Percentiles rank a stretch among this genome's conserved stretches.
Conservation (phyloP, 2,329 filamentous ascomycete genomes). For the Cercospora brassicicola region DNA sequence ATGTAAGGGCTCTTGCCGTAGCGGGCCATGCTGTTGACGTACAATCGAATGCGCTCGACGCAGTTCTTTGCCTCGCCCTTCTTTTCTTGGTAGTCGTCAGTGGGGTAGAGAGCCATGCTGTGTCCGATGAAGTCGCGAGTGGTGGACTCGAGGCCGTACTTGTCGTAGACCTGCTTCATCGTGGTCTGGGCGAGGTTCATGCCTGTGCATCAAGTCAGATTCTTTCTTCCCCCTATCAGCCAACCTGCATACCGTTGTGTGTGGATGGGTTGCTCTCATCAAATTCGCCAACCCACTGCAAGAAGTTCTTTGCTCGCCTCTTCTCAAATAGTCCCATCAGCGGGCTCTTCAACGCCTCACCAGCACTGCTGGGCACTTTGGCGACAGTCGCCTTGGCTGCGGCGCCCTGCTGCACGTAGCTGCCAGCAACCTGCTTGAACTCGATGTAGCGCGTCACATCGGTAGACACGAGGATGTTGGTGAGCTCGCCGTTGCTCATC, state of each 20-base stretch:
- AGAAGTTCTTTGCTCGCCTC: slow-evolving; percentile 91
- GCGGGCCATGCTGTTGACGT: slow-evolving; percentile 94
- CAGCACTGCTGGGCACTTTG: slow-evolving; percentile 92
- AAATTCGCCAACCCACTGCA: slow-evolving; percentile 91
- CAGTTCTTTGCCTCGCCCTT: slow-evolving; percentile 76
- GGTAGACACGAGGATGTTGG: slow-evolving; percentile 96
- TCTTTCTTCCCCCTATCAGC: not conserved
- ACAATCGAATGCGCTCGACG: slow-evolving; percentile 88
- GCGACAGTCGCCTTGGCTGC: slow-evolving; percentile 85
- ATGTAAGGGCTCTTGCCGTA: slow-evolving; percentile 99
- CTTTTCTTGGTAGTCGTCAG: slow-evolving; percentile 78
- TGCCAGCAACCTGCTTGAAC: slow-evolving; percentile 74
- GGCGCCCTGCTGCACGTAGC: slow-evolving; percentile 87
- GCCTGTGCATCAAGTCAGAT: slow-evolving; percentile 50
- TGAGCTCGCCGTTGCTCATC: slow-evolving; percentile 97
- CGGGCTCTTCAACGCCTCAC: slow-evolving; percentile 84
- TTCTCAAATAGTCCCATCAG: slow-evolving; percentile 99
- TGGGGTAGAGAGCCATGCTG: slow-evolving; percentile 94
- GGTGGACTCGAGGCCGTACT: slow-evolving; percentile 84
- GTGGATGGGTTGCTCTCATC: slow-evolving; percentile 77
- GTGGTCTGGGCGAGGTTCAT: slow-evolving; percentile 75
- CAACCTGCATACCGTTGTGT: slow-evolving; percentile 70
- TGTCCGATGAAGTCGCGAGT: slow-evolving; percentile 97
- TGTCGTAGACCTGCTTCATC: slow-evolving; percentile 99
- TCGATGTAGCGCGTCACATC: slow-evolving; percentile 62